Base-by-base conservation (phyloP, 2,329 filamentous ascomycete species). In the Sporothrix phasma region DNA sequence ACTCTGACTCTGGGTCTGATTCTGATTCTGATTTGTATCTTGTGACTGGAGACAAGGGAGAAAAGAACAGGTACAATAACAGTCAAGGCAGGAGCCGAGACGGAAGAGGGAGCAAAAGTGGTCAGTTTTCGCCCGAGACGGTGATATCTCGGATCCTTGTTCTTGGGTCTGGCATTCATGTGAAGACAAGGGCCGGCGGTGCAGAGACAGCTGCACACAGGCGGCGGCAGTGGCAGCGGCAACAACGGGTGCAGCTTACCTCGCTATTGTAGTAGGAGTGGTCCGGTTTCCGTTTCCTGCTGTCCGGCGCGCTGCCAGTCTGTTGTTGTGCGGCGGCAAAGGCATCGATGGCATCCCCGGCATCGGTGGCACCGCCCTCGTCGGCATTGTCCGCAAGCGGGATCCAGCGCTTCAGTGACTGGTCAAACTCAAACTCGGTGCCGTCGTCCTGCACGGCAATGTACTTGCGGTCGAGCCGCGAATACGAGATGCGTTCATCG, bases 401-500 rank as follows among this genome's bases (percentile, higher is more conserved):
- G 62, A 91, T 81, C 92, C 92, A 97, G 75, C 85, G 83, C 76
- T 84, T 87, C 69, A 86, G 76, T 60, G 80, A 81, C 59, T 82
- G 76, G 74, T 95, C 87, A 77, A 88, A 97, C 73, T 92, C 89
- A 77, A 88, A 96, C 74, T 96, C 92, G 66, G 85, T 83, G 61
- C 90, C 91, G 72, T 94, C 87, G 56, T 92, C 89, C 64, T 90
- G 88, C 67, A 96, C 92, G 7, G 94, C 85, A 62, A 94, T 84
- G 77, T 88, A 93, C 73, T 91, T 93, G 72, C 85, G 81, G 75
- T 93, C 88, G 66, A 90, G 80, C 73, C 84, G 89, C n/a, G 90
- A 93, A 77, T 88, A 96, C 5, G 90, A 93, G 71, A 96, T 89
- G 69, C 92, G 88, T 31, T 89, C 83, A 73, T 96, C 92, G 65